Percentiles rank a stretch among this genome's conserved stretches.
Conservation (phyloP, 108 stramenopile species). For the Phaeodactylum tricornutum region DNA sequence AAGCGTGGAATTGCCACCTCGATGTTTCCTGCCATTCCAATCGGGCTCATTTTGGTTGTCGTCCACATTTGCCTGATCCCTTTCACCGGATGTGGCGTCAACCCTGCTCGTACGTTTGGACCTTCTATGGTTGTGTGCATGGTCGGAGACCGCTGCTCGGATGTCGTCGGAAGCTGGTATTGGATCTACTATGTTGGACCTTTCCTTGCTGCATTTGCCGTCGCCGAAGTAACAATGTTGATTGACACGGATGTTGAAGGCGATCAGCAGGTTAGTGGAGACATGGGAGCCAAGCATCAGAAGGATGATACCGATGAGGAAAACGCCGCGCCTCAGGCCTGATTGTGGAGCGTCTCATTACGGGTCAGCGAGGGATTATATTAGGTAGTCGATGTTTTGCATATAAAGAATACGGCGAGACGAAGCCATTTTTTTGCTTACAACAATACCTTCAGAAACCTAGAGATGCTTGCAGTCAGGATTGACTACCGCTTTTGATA, state of each 20-base stretch:
- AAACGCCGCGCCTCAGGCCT: background rate
- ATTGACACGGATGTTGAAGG: too few species aligned
- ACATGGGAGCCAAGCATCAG: background rate
- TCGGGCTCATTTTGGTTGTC: conserved; percentile 28
- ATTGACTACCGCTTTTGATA: too few species aligned
- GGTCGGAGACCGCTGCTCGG: conserved; percentile 11
- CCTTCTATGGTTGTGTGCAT: conserved; percentile 30
- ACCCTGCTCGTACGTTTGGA: conserved; percentile 47
- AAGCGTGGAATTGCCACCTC: conserved; percentile 11
- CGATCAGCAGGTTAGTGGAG: background rate
- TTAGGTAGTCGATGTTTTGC: too few species aligned
- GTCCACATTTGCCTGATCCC: conserved; percentile 30
- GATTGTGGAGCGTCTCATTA: too few species aligned
- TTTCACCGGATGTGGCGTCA: conserved; percentile 51
- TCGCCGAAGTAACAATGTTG: conserved; percentile 3
- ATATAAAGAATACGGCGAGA: too few species aligned
- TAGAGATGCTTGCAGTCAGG: too few species aligned
- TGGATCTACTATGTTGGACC: conserved; percentile 39
- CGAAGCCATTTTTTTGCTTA: too few species aligned
- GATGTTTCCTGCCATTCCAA: conserved; percentile 19
- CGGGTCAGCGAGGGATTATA: too few species aligned
- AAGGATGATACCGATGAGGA: background rate
- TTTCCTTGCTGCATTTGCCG: conserved; percentile 20
- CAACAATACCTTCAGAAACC: too few species aligned
- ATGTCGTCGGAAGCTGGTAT: conserved; percentile 6